Percentiles rank a stretch among this genome's conserved stretches.
phyloP scores from a whole-genome alignment of 495 filamentous ascomycete species.

The Hyaloscypha bicolor region DNA sequence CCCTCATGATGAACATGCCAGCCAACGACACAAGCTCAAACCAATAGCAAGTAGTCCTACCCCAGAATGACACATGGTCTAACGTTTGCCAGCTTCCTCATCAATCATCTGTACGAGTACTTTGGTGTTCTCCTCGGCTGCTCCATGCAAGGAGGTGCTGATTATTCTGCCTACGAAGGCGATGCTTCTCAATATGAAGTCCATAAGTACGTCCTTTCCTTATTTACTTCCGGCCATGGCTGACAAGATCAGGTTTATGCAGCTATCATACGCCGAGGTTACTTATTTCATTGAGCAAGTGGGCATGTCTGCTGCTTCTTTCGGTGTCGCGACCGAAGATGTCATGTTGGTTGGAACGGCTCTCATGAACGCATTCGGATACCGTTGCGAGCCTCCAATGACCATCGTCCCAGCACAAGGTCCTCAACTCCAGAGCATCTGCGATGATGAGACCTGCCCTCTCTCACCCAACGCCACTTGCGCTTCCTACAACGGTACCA shows the following conservation, averaged over 20 bases:
- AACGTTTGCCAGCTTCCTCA: slow-evolving; percentile 42
- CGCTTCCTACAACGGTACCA: slow-evolving; percentile 26
- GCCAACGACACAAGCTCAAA: slow-evolving; percentile 44
- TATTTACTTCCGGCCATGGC: not conserved
- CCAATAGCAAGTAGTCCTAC: slow-evolving; percentile 48
- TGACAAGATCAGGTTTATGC: slow-evolving; percentile 50
- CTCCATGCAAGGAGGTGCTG: slow-evolving; percentile 40
- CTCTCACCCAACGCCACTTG: slow-evolving; percentile 37
- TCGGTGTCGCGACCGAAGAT: slow-evolving; percentile 50
- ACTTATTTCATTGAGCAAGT: slow-evolving; percentile 59
- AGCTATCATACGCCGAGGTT: slow-evolving; percentile 47
- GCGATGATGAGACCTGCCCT: slow-evolving; percentile 43
- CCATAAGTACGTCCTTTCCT: slow-evolving; percentile 43
- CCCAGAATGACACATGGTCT: not conserved
- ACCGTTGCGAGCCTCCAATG: slow-evolving; percentile 43
- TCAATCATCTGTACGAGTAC: slow-evolving; percentile 59
- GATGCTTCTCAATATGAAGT: slow-evolving; percentile 47
- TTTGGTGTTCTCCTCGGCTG: slow-evolving; percentile 56
- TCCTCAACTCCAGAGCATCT: slow-evolving; percentile 49
- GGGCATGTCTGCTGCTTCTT: slow-evolving; percentile 49
- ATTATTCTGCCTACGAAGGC: slow-evolving; percentile 47
- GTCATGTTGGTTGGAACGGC: slow-evolving; percentile 41
- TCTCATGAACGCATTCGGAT: slow-evolving; percentile 46
- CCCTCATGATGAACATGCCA: slow-evolving; percentile 51
- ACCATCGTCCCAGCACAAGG: slow-evolving; percentile 34